Evolutionary conservation across 352 stramenopile species (phyloP).

Genomic region (Phytophthora fragariae): DNA sequence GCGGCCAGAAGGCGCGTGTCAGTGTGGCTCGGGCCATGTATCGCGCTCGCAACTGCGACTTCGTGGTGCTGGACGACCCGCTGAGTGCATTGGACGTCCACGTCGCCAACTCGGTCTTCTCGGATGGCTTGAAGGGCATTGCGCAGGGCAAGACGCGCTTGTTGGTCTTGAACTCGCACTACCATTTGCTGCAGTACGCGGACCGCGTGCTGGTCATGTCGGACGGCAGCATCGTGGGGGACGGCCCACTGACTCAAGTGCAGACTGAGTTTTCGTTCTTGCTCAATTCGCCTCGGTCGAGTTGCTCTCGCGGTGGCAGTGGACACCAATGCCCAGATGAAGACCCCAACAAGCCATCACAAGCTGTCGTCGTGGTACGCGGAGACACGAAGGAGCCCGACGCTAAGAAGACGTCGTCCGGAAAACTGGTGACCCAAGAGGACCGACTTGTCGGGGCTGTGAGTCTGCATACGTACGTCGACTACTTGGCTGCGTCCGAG

Average conservation of each 20-base stretch:
- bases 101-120: slow-evolving; percentile 93
- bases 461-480: slow-evolving; percentile 35
- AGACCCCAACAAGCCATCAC: background rate
- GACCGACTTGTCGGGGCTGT: background rate
- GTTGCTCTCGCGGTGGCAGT: background rate
- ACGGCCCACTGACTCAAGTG: slow-evolving; percentile 76
- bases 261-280: slow-evolving; percentile 42
- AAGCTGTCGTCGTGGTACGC: background rate
- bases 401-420: background rate
- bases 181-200: slow-evolving; percentile 82
- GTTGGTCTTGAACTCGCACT: slow-evolving; percentile 93
- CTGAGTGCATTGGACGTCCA: slow-evolving; percentile 83
- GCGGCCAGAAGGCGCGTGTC: slow-evolving; percentile 80
- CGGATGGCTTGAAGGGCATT: slow-evolving; percentile 78
- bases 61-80: slow-evolving; percentile 69
- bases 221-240: slow-evolving; percentile 79
- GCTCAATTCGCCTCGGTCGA: background rate
- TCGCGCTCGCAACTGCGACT: slow-evolving; percentile 48
- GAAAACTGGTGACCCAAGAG: background rate
- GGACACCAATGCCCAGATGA: background rate
- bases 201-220: slow-evolving; percentile 70
- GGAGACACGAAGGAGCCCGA: background rate
- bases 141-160: slow-evolving; percentile 76
- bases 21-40: slow-evolving; percentile 65
- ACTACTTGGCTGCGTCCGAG: slow-evolving; percentile 46